These are phyloP conservation scores for Alloteropsis angusta DNA, from an alignment of 202 grass and related monocot genomes.

Conservation along the genomic window DNA sequence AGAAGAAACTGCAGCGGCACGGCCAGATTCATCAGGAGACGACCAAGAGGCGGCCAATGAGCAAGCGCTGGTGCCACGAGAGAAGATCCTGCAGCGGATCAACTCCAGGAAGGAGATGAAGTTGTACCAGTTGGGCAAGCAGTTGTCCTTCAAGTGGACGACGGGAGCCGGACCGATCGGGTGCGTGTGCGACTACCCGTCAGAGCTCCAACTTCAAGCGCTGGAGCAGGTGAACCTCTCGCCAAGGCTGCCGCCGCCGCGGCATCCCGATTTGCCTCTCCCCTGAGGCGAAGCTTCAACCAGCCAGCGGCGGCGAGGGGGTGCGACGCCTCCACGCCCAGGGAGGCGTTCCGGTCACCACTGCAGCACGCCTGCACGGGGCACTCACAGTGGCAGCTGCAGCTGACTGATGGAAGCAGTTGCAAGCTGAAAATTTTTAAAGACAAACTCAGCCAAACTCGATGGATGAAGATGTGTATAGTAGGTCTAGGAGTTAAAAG, in stretches of 20 bases:
- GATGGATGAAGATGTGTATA: neutral
- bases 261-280: slow-evolving; percentile 30
- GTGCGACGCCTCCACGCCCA: slow-evolving; percentile 25
- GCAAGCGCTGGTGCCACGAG: slow-evolving; percentile 38
- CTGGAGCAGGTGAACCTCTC: slow-evolving; percentile 80
- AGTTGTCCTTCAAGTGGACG: slow-evolving; percentile 76
- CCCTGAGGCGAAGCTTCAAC: slow-evolving; percentile 32
- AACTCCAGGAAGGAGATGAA: slow-evolving; percentile 81
- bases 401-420: neutral
- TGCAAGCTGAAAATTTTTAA: neutral
- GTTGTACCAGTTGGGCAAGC: slow-evolving; percentile 79
- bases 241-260: slow-evolving; percentile 15
- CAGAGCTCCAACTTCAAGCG: slow-evolving; percentile 64
- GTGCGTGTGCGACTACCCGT: slow-evolving; percentile 83
- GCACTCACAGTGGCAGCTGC: neutral
- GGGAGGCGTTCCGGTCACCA: slow-evolving; percentile 23
- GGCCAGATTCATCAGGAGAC: neutral
- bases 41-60: slow-evolving; percentile 1
- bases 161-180: slow-evolving; percentile 77
- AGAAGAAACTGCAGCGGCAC: neutral
- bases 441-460: neutral
- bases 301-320: neutral
- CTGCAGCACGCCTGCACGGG: slow-evolving; percentile 32
- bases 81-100: slow-evolving; percentile 73
- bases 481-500: neutral